Conservation (phyloP, 352 stramenopile species). For the Pythium vanterpoolii region DNA sequence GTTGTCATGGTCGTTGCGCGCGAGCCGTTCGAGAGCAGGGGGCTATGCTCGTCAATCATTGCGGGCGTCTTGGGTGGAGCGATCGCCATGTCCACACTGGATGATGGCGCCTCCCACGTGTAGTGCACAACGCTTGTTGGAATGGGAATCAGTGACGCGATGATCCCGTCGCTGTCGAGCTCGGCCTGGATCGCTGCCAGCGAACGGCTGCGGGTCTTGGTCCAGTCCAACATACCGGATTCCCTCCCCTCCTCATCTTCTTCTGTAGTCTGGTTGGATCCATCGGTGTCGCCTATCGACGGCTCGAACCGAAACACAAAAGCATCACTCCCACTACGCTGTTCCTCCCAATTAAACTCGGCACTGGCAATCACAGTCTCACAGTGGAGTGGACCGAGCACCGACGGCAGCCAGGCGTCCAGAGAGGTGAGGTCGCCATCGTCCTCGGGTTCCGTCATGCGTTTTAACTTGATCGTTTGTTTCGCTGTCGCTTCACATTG, state of each 20-base stretch:
- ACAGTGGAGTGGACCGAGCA: slow-evolving; percentile 17
- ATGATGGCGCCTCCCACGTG: neutral
- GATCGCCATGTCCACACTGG: neutral
- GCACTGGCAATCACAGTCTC: slow-evolving; percentile 17
- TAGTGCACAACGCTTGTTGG: slow-evolving; percentile 10
- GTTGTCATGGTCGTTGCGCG: slow-evolving; percentile 19
- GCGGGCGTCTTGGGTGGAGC: neutral
- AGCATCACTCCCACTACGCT: neutral
- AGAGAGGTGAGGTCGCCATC: neutral
- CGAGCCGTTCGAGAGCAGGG: slow-evolving; percentile 8
- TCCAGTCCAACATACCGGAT: neutral
- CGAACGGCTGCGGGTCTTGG: neutral
- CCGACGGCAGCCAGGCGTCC: slow-evolving; percentile 8
- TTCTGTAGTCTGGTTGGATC: neutral
- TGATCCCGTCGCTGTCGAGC: slow-evolving; percentile 17
- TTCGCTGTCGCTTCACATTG: slow-evolving; percentile 1
- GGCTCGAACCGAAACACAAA: slow-evolving; percentile 5
- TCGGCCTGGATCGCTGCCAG: slow-evolving; percentile 10
- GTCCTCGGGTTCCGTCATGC: neutral
- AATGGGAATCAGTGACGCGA: slow-evolving; percentile 12
- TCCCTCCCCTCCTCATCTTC: neutral
- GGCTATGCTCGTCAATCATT: slow-evolving; percentile 10
- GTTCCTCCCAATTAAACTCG: slow-evolving; percentile 23
- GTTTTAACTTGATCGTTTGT: neutral
- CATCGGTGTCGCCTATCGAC: neutral